phyloP scores from a whole-genome alignment of 2,329 filamentous ascomycete species.

The Fusarium mexicanum region DNA sequence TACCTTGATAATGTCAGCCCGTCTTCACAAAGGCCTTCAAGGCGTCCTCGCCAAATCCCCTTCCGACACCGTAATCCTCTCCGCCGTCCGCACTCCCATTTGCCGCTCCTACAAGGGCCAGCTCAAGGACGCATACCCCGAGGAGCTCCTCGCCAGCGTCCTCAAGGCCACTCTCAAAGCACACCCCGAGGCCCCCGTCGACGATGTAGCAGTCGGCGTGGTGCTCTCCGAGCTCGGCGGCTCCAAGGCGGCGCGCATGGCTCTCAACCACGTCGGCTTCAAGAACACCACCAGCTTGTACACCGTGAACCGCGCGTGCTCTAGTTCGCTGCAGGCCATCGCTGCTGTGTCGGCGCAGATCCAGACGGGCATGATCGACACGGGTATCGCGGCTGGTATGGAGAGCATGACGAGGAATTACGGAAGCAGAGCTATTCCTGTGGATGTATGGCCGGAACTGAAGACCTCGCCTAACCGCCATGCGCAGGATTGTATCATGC shows the following conservation, averaged over 20 bases:
- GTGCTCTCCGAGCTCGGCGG: constrained; percentile 92
- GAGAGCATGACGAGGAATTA: constrained; percentile 98
- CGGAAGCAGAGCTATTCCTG: constrained; percentile 83
- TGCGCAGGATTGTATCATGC: constrained; percentile 88
- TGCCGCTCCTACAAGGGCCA: constrained; percentile 84
- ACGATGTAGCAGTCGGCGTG: constrained; percentile 88
- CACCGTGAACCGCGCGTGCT: constrained; percentile 90
- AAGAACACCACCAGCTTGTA: constrained; percentile 78
- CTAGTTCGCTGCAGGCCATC: constrained; percentile 80
- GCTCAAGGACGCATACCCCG: constrained; percentile 88
- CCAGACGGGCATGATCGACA: constrained; percentile 74
- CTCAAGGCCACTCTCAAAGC: constrained; percentile 60
- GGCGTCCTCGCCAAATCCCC: constrained; percentile 82
- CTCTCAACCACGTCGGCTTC: constrained; percentile 84
- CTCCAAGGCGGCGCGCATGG: constrained; percentile 90
- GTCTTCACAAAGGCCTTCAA: constrained; percentile 65
- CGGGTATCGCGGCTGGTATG: constrained; percentile 88
- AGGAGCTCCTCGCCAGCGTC: constrained; percentile 80
- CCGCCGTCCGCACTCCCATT: constrained; percentile 87
- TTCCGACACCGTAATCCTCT: constrained; percentile 87
- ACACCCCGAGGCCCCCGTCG: constrained; percentile 70
- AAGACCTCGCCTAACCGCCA: constrained; percentile 71
- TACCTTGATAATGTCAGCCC: constrained; percentile 27
- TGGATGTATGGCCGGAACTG: constrained; percentile 80
- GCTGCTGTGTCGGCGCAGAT: constrained; percentile 80